Evolutionary conservation across 139 green algal species (phyloP).

Genomic region (Astrephomene gubernaculifera): DNA sequence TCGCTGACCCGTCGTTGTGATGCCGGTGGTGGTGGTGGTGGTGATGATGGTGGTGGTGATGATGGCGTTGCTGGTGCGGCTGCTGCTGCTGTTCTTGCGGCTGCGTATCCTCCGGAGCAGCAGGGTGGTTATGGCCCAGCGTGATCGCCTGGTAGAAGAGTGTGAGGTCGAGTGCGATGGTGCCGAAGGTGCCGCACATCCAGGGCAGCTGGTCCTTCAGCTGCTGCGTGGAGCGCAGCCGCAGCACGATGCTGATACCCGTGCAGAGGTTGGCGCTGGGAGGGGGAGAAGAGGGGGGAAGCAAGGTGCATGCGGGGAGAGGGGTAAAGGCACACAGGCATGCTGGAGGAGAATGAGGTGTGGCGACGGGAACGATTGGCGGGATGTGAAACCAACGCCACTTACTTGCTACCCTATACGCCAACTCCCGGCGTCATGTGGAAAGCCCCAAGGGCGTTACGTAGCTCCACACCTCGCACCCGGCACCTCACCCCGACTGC

Average conservation of each 20-base stretch:
- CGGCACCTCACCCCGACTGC: neutral
- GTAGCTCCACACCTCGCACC: no score
- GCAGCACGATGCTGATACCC: constrained; percentile 82
- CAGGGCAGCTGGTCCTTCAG: constrained; percentile 81
- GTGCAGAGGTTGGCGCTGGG: constrained; percentile 82
- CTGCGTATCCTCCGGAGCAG: neutral
- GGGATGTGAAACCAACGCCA: no score
- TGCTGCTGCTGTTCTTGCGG: neutral
- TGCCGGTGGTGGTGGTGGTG: neutral
- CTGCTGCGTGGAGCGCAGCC: constrained; percentile 55
- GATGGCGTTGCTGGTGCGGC: neutral
- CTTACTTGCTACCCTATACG: no score
- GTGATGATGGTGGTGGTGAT: neutral
- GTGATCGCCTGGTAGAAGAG: constrained; percentile 76
- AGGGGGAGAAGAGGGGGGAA: neutral
- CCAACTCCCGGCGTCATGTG: no score
- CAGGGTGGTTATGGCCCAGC: neutral
- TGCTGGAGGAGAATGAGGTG: no score
- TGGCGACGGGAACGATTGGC: no score
- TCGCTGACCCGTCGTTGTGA: neutral
- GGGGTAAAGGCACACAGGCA: no score
- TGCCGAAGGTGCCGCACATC: constrained; percentile 88
- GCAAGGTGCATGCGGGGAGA: neutral
- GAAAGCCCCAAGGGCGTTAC: no score
- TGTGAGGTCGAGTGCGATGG: constrained; percentile 81